Evolutionary conservation across 306 rosid species (phyloP).

Genomic region (Corylus avellana): DNA sequence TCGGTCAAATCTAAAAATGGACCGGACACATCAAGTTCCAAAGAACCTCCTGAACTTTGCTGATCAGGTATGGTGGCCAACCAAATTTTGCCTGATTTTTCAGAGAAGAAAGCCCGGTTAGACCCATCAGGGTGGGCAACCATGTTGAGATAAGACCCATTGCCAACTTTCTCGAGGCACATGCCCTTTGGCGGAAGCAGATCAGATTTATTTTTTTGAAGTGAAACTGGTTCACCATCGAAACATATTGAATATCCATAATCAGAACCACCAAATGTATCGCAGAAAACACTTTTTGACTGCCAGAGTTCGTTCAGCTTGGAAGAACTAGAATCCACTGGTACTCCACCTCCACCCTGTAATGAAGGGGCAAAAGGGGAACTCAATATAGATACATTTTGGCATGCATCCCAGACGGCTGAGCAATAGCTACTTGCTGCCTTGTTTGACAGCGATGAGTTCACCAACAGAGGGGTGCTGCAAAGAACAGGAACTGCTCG

Average conservation of each 20-base stretch:
- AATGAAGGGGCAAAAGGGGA: slow-evolving; percentile 30
- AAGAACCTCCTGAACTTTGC: slow-evolving; percentile 25
- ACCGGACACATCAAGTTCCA: slow-evolving; percentile 32
- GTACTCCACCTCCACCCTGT: slow-evolving; percentile 17
- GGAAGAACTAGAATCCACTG: slow-evolving; percentile 8
- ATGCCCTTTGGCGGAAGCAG: slow-evolving; percentile 29
- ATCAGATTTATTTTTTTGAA: slow-evolving; percentile 4
- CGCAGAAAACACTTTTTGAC: slow-evolving; percentile 25
- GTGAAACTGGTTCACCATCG: slow-evolving; percentile 22
- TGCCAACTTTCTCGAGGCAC: slow-evolving; percentile 49
- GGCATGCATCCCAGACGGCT: slow-evolving; percentile 32
- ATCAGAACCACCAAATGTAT: slow-evolving; percentile 30
- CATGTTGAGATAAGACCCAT: slow-evolving; percentile 41
- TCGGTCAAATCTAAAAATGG: slow-evolving; percentile 41
- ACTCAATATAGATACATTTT: slow-evolving; percentile 18
- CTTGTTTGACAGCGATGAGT: slow-evolving; percentile 13
- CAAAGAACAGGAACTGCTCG: slow-evolving; percentile 32
- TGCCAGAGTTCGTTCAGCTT: slow-evolving; percentile 23
- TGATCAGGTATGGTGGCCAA: slow-evolving; percentile 35
- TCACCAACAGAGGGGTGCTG: slow-evolving; percentile 20
- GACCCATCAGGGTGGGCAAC: slow-evolving; percentile 54
- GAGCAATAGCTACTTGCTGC: slow-evolving; percentile 28
- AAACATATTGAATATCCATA: slow-evolving; percentile 12
- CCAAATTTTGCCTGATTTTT: slow-evolving; percentile 42
- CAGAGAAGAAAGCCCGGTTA: slow-evolving; percentile 35